Evolutionary conservation across 805 yeast species (phyloP), one percentile per base, ranked within the genome.

Genomic region (Phaffomyces opuntiae): DNA sequence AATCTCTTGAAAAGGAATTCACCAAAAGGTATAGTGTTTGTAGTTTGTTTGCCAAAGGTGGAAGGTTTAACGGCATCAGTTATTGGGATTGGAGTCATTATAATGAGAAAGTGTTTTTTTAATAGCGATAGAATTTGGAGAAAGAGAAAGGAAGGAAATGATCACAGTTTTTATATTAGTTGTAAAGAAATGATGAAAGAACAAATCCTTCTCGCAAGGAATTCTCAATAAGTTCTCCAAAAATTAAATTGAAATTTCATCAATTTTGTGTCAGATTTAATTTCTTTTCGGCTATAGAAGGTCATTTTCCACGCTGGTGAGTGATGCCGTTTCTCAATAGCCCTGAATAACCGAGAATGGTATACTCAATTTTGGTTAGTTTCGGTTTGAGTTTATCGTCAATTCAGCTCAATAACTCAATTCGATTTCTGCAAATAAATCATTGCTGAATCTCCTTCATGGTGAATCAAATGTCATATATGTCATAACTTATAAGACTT

Each of bases 1-100:
- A 84, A 62, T 56, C 90, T 68, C 44, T 72, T 69, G 59, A 83
- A 81, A 9, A 84, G 56, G 54, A 79, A 83, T 52, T 81, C 86
- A 4, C 88, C 87, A 40, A 83, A 66, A 1, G 85, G 79, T 31
- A 74, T 39, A 9, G 45, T 33, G 21, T n/a, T 40, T 29, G 9
- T 11, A 29, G 12, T 29, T 11, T 29, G 12, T 4, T 29, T 29
- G 31, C 6, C 12, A 9, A n/a, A 17, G 12, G 41, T 5, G 1
- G 38, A 5, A 19, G 46, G 9, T 6, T 34, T 14, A 13, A 14
- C 9, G 4, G 27, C 36, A 5, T 27, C 36, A 17, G 34, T 24
- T 13, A 44, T 39, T 21, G 14, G 44, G 7, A 40, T 33, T 2
- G 44, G 48, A 17, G 44, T 26, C 48, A 45, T 44, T 37, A 9